Conservation (phyloP, 2,329 filamentous ascomycete species). For the Cercospora zeae-maydis region DNA sequence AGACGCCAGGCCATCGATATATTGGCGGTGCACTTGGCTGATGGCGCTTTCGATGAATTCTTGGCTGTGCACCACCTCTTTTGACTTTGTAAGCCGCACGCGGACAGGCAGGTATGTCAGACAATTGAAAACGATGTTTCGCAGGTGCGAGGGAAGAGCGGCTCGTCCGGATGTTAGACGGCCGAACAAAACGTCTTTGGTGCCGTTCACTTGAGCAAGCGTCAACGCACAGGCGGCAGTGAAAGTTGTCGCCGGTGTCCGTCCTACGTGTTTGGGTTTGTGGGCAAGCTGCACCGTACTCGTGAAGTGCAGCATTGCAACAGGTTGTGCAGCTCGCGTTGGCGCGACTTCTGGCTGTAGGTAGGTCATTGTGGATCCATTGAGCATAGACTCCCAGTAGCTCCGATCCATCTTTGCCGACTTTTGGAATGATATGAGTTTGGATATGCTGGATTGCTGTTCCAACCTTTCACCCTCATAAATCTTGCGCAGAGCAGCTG, state of each 20-base stretch:
- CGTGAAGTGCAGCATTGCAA: not conserved
- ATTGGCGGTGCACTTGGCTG: not conserved
- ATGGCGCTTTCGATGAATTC: too few species aligned
- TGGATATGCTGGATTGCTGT: not conserved
- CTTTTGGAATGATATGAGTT: not conserved
- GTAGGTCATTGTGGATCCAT: not conserved
- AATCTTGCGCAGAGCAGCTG: conserved; percentile 53
- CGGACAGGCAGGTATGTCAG: not conserved
- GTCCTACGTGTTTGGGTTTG: not conserved
- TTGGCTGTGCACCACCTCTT: not conserved
- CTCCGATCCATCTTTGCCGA: not conserved
- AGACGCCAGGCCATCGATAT: not conserved
- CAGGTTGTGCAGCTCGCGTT: not conserved
- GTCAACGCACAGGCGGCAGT: conserved; percentile 7
- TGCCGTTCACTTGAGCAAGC: not conserved
- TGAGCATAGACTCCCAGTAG: conserved; percentile 4
- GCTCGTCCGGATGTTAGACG: conserved; percentile 9
- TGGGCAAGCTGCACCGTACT: not conserved
- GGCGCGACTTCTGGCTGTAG: not conserved
- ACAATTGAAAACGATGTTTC: not conserved
- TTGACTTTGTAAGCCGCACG: not conserved
- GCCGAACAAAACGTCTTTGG: conserved; percentile 8
- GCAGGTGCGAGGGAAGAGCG: not conserved
- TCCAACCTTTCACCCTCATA: conserved; percentile 21
- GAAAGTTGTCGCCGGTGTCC: conserved; percentile 6